Evolutionary conservation across 805 yeast species (phyloP).

Genomic region (Ogataea paraovalis): DNA sequence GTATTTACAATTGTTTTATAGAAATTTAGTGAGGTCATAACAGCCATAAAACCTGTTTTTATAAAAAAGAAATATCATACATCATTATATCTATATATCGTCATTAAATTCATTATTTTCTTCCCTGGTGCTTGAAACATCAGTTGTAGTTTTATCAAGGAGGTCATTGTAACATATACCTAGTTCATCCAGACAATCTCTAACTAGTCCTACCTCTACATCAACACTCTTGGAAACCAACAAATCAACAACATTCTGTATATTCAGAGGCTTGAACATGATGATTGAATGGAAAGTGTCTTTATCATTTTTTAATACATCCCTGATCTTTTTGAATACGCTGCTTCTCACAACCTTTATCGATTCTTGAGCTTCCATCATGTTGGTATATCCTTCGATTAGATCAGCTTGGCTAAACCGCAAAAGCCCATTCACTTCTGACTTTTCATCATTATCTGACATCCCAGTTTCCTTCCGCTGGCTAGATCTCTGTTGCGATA

Average conservation of each 20-base stretch:
- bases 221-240: conserved; percentile 15
- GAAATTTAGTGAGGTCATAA: no score
- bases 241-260: conserved; percentile 14
- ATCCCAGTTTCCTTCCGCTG: conserved; percentile 3
- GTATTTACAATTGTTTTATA: no score
- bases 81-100: neutral
- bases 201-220: conserved; percentile 18
- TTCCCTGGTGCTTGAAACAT: neutral
- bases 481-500: neutral
- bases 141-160: neutral
- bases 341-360: conserved; percentile 6
- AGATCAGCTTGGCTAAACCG: conserved; percentile 16
- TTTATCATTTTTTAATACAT: conserved; percentile 13
- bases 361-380: conserved; percentile 9
- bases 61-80: no score
- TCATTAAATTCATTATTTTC: neutral
- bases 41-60: no score
- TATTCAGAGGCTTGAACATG: conserved; percentile 23
- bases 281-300: conserved; percentile 17
- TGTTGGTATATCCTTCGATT: conserved; percentile 9
- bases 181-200: conserved; percentile 25
- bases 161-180: conserved; percentile 26
- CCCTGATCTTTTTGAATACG: conserved; percentile 17
- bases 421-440: conserved; percentile 3
- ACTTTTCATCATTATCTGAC: neutral